Percentiles rank a stretch among this genome's conserved stretches.
phyloP scores from a whole-genome alignment of 768 basidiomycete species.

The Trametes villosa region DNA sequence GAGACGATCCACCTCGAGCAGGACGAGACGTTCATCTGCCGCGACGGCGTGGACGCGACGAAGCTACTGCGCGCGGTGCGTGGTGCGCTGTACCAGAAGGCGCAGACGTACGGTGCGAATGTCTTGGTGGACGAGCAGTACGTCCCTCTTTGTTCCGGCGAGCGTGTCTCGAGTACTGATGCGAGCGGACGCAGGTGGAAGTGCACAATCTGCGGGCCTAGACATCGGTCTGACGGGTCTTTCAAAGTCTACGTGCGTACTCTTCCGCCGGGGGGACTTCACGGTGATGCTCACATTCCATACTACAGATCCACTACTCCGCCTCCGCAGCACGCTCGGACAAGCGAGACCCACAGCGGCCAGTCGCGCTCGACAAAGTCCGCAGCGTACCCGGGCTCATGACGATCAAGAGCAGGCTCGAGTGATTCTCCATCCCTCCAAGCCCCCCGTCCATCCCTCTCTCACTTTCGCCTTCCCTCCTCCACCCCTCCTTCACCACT shows the following conservation, averaged over 20 bases:
- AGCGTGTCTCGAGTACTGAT: neutral
- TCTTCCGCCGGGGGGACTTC: neutral
- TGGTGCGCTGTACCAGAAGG: slow-evolving; percentile 52
- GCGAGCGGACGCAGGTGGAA: slow-evolving; percentile 55
- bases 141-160: slow-evolving; percentile 36
- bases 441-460: neutral
- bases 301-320: slow-evolving; percentile 60
- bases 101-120: slow-evolving; percentile 55
- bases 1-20: slow-evolving; percentile 40
- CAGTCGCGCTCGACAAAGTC: slow-evolving; percentile 64
- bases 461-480: neutral
- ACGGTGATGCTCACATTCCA: neutral
- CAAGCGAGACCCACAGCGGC: slow-evolving; percentile 58
- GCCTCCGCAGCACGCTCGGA: slow-evolving; percentile 61
- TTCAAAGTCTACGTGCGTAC: slow-evolving; percentile 66
- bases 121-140: slow-evolving; percentile 73
- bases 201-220: slow-evolving; percentile 60
- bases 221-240: slow-evolving; percentile 49
- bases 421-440: slow-evolving; percentile 9
- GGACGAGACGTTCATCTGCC: slow-evolving; percentile 57
- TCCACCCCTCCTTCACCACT: neutral
- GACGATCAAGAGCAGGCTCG: slow-evolving; percentile 60
- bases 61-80: slow-evolving; percentile 63
- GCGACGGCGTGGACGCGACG: slow-evolving; percentile 62
- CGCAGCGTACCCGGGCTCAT: slow-evolving; percentile 72